phyloP scores from a whole-genome alignment of 345 rosid genomes.

The Populus nigra region DNA sequence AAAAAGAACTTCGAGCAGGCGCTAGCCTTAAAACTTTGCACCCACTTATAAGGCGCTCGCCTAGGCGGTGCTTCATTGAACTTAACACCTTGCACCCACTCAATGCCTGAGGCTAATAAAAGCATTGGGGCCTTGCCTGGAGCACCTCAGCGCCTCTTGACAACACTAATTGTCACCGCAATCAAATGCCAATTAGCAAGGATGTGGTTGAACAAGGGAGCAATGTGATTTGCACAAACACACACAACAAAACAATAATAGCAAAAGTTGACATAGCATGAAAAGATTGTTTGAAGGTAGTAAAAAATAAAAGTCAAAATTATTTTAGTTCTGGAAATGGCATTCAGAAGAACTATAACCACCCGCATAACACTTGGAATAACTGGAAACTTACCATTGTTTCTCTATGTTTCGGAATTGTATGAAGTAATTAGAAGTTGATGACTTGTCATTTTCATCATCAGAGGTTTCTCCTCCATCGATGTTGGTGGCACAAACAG shows the following conservation, averaged over 20 bases:
- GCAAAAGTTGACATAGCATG: background rate
- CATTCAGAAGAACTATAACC: background rate
- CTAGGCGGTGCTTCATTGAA: too few relatives aligned
- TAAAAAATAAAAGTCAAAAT: background rate
- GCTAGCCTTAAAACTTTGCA: too few relatives aligned
- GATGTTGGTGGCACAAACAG: constrained; percentile 16
- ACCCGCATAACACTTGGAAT: background rate
- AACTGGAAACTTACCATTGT: constrained; percentile 24
- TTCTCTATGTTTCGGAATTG: constrained; percentile 4
- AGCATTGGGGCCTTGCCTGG: too few relatives aligned
- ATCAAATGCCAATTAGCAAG: background rate
- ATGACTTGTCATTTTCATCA: constrained; percentile 24
- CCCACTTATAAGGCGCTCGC: too few relatives aligned
- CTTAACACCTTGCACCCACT: too few relatives aligned
- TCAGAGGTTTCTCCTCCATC: background rate
- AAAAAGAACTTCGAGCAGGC: too few relatives aligned
- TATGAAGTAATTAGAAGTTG: constrained; percentile 9
- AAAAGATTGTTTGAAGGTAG: background rate
- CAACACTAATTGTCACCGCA: background rate
- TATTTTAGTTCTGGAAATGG: background rate
- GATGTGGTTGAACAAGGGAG: background rate
- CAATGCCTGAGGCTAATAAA: too few relatives aligned
- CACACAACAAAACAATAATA: background rate
- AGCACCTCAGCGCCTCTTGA: too few relatives aligned
- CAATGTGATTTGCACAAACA: background rate